phyloP scores from a whole-genome alignment of 2,329 filamentous ascomycete genomes.

The Colletotrichum gigasporum region DNA sequence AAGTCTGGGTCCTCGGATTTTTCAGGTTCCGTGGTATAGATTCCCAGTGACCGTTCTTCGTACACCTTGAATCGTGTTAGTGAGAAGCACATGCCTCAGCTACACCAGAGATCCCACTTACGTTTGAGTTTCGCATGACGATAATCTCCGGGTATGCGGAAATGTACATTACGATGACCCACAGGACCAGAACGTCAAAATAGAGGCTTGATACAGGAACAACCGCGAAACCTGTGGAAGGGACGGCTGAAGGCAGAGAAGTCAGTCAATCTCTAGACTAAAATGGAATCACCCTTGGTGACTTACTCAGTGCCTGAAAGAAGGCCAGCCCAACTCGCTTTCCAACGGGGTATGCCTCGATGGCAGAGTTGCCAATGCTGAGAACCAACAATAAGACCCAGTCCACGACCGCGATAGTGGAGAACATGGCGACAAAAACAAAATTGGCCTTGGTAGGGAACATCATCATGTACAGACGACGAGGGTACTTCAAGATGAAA shows the following conservation, averaged over 20 bases:
- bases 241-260: conserved; percentile 55
- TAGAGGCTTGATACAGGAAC: conserved; percentile 65
- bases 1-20: conserved; percentile 38
- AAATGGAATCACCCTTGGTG: background rate
- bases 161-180: conserved; percentile 74
- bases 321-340: conserved; percentile 70
- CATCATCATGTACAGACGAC: conserved; percentile 69
- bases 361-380: conserved; percentile 67
- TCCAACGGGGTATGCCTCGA: conserved; percentile 60
- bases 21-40: conserved; percentile 54
- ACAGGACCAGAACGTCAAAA: conserved; percentile 67
- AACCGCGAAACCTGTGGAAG: conserved; percentile 73
- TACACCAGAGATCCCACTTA: background rate
- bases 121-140: conserved; percentile 68
- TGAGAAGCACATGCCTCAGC: background rate
- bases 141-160: conserved; percentile 71
- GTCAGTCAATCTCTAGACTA: background rate
- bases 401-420: conserved; percentile 69
- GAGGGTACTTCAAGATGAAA: conserved; percentile 65
- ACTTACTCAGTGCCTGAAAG: conserved; percentile 68
- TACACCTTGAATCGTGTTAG: conserved; percentile 64
- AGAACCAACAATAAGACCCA: conserved; percentile 74
- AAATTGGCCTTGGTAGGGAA: conserved; percentile 72
- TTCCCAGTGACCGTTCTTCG: conserved; percentile 73
- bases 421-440: conserved; percentile 70